Evolutionary conservation across 2,329 filamentous ascomycete genomes (phyloP).

Genomic region (Chaetomium sp.): DNA sequence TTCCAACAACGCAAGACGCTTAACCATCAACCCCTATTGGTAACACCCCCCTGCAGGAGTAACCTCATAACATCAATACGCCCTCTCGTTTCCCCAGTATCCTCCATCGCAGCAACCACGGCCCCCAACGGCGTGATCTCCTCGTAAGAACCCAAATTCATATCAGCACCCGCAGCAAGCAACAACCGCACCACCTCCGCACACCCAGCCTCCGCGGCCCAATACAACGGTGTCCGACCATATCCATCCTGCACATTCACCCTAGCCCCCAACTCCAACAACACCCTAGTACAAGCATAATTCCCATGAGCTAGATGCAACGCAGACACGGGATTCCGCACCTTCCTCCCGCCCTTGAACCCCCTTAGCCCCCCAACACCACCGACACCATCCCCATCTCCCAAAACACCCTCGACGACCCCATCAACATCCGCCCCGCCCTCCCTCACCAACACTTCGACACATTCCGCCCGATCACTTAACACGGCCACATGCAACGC

Average conservation of each 20-base stretch:
- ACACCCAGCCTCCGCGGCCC: slow-evolving; percentile 12
- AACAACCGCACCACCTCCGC: slow-evolving; percentile 10
- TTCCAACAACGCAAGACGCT: too few relatives aligned
- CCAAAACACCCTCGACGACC: slow-evolving; percentile 9
- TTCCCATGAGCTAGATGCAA: slow-evolving; percentile 17
- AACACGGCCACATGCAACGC: slow-evolving; percentile 20
- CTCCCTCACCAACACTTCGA: slow-evolving; percentile 14
- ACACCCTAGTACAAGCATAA: slow-evolving; percentile 5
- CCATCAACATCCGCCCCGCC: slow-evolving; percentile 16
- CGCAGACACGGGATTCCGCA: slow-evolving; percentile 10
- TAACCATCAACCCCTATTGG: too few relatives aligned
- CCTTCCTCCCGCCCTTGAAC: background rate
- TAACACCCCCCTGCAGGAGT: background rate
- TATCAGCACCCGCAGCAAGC: slow-evolving; percentile 8
- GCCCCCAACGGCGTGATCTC: background rate
- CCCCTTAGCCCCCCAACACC: background rate
- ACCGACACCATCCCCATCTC: background rate
- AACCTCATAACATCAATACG: background rate
- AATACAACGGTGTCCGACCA: slow-evolving; percentile 17
- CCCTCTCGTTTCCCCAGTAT: background rate
- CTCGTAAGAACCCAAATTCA: background rate
- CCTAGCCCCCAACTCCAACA: slow-evolving; percentile 14
- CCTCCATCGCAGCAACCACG: background rate
- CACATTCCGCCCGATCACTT: slow-evolving; percentile 7
- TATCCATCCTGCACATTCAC: slow-evolving; percentile 9